Evolutionary conservation across 495 filamentous ascomycete species (phyloP).

Genomic region (Penicillium verhagenii): DNA sequence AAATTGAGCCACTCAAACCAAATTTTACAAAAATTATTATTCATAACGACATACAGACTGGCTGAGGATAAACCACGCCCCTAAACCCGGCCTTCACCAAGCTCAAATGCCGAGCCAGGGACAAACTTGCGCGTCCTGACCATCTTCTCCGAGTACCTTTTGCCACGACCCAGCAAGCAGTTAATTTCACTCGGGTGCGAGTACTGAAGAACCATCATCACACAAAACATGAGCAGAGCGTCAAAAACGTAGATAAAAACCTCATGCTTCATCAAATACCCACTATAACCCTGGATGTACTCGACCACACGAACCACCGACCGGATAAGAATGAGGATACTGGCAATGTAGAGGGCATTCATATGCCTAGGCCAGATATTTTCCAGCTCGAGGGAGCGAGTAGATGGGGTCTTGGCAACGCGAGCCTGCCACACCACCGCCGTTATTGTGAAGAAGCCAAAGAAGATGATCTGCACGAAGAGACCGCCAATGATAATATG

Average conservation of each 20-base stretch:
- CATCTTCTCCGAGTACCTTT: conserved; percentile 16
- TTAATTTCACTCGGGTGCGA: conserved; percentile 34
- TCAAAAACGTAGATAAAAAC: conserved; percentile 66
- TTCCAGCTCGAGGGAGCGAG: conserved; percentile 14
- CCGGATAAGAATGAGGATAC: conserved; percentile 58
- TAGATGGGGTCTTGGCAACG: conserved; percentile 23
- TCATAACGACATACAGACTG: not conserved
- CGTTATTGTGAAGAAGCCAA: conserved; percentile 51
- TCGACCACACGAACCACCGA: conserved; percentile 62
- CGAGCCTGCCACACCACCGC: conserved; percentile 43
- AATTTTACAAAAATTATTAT: not conserved
- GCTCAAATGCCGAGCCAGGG: conserved; percentile 12
- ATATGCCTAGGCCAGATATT: conserved; percentile 53
- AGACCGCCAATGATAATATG: conserved; percentile 48
- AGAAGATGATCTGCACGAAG: conserved; percentile 53
- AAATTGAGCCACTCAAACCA: not conserved
- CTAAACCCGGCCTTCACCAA: not conserved
- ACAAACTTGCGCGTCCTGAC: conserved; percentile 15
- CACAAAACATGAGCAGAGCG: conserved; percentile 53
- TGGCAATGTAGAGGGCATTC: conserved; percentile 50
- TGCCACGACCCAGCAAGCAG: conserved; percentile 18
- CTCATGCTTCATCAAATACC: conserved; percentile 53
- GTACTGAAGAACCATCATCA: conserved; percentile 49
- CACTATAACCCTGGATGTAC: conserved; percentile 56
- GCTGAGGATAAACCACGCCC: not conserved